Percentiles rank a stretch among this genome's conserved stretches.
phyloP scores from a whole-genome alignment of 2,329 filamentous ascomycete species.

The Daldinia eschscholtzii region DNA sequence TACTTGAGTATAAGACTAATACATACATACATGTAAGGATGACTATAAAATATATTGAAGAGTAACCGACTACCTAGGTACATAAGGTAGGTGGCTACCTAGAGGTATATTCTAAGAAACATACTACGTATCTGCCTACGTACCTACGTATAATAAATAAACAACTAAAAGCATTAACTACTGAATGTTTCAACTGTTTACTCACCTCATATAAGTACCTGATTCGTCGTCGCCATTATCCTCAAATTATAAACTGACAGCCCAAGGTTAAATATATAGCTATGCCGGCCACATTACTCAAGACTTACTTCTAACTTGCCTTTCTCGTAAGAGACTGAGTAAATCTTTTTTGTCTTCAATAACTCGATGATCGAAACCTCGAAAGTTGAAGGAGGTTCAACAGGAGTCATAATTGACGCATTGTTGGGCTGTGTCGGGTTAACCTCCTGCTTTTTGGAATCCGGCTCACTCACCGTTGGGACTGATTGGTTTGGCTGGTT shows the following conservation, averaged over 20 bases:
- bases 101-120: not conserved
- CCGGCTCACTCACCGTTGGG: too few relatives aligned
- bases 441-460: not conserved
- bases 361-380: not conserved
- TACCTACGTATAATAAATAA: not conserved
- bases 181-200: not conserved
- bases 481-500: not conserved
- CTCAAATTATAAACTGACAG: not conserved
- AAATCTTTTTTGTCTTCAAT: not conserved
- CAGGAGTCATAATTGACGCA: not conserved
- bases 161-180: not conserved
- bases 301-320: conserved; percentile 2
- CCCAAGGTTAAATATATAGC: not conserved
- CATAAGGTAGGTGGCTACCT: not conserved
- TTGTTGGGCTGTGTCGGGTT: not conserved
- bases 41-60: not conserved
- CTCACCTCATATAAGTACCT: not conserved
- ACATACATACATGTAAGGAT: too few relatives aligned
- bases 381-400: not conserved
- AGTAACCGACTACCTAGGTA: not conserved
- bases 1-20: not conserved
- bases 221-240: not conserved
- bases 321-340: conserved; percentile 5
- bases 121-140: not conserved
- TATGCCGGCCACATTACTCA: not conserved